Evolutionary conservation across 495 filamentous ascomycete genomes (phyloP).

Genomic region (Pyrenula massariospora): DNA sequence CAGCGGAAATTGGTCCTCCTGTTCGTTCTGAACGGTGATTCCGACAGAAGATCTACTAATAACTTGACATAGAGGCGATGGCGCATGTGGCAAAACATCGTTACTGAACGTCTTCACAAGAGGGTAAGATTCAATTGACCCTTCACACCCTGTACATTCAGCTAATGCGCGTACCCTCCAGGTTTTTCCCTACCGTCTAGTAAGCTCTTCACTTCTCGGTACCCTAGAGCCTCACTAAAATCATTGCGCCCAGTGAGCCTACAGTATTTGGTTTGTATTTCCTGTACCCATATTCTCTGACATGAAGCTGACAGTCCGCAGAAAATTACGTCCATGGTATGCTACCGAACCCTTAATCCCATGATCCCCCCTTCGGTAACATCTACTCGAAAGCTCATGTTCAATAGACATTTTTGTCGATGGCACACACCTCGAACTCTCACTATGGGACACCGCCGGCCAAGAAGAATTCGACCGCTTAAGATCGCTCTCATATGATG

Average conservation of each 20-base stretch:
- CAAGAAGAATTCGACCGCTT: slow-evolving; percentile 99
- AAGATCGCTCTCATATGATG: slow-evolving; percentile 90
- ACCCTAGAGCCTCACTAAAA: background rate
- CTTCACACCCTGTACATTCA: background rate
- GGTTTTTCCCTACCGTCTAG: slow-evolving; percentile 97
- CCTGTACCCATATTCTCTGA: slow-evolving; percentile 2
- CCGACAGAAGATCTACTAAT: slow-evolving; percentile 4
- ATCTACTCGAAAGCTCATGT: slow-evolving; percentile 6
- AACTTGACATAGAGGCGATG: slow-evolving; percentile 63
- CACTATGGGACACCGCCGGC: slow-evolving; percentile 95
- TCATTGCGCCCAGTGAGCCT: slow-evolving; percentile 53
- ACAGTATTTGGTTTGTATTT: slow-evolving; percentile 84
- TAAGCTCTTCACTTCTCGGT: slow-evolving; percentile 32
- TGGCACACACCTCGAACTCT: slow-evolving; percentile 88
- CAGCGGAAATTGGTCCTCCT: slow-evolving; percentile 96
- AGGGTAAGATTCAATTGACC: slow-evolving; percentile 47
- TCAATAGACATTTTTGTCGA: slow-evolving; percentile 89
- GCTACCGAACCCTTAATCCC: background rate
- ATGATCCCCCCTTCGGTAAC: background rate
- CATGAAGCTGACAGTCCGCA: slow-evolving; percentile 23
- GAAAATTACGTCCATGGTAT: slow-evolving; percentile 98
- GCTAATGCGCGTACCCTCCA: slow-evolving; percentile 22
- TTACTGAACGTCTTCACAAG: slow-evolving; percentile 96
- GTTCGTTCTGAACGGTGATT: slow-evolving; percentile 41
- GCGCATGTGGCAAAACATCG: slow-evolving; percentile 96